These are phyloP conservation scores for Solanum virginianum DNA, from an alignment of 257 asterid genomes.

Conservation along the genomic window DNA sequence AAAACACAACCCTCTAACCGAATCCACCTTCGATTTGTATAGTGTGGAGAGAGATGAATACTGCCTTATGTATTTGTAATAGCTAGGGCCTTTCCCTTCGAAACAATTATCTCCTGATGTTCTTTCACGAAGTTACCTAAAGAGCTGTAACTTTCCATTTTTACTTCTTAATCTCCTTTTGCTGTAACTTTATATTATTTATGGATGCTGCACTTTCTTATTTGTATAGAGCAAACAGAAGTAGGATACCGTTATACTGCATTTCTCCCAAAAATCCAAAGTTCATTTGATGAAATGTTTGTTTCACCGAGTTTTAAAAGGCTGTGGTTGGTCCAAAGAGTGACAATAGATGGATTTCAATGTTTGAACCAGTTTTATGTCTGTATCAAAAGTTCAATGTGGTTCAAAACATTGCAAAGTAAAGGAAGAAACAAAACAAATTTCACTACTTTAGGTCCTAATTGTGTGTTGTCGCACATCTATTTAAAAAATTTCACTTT, in stretches of 20 bases:
- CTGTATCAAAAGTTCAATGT: slow-evolving; percentile 7
- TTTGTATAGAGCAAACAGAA: background rate
- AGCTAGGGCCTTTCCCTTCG: background rate
- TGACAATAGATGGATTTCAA: no score
- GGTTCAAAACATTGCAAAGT: background rate
- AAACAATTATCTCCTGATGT: background rate
- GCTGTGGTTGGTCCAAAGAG: no score
- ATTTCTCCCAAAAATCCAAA: background rate
- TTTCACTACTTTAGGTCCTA: no score
- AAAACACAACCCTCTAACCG: slow-evolving; percentile 26
- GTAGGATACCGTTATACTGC: background rate
- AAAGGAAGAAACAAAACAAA: no score
- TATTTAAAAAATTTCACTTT: no score
- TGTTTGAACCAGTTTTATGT: slow-evolving; percentile 12
- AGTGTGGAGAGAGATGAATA: slow-evolving; percentile 26
- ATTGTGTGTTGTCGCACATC: no score
- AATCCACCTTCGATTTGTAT: slow-evolving; percentile 41
- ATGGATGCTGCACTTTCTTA: background rate
- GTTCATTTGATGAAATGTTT: background rate
- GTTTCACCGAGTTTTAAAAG: no score
- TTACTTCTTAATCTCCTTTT: background rate
- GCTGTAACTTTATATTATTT: background rate
- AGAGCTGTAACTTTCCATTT: background rate
- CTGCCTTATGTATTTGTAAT: slow-evolving; percentile 25
- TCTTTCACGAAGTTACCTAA: background rate